phyloP scores from a whole-genome alignment of 225 moss, liverwort and hornwort species.

The Ulota crispa region DNA sequence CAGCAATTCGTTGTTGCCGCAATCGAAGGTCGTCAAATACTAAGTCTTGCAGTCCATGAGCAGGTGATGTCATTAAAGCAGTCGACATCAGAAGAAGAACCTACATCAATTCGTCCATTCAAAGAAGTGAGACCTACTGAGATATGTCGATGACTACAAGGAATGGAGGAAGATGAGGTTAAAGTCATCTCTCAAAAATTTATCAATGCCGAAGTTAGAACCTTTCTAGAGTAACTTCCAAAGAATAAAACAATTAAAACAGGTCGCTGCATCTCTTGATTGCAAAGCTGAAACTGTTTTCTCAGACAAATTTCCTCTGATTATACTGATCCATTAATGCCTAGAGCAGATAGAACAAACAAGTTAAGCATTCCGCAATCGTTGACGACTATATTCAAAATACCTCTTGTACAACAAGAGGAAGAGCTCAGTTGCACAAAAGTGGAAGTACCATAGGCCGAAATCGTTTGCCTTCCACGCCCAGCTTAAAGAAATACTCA shows the following conservation, averaged over 20 bases:
- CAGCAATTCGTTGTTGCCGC: slow-evolving; percentile 84
- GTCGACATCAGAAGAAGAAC: slow-evolving; percentile 94
- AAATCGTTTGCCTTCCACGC: slow-evolving; percentile 97
- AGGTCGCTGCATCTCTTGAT: neutral
- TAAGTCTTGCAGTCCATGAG: slow-evolving; percentile 37
- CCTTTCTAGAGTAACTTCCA: neutral
- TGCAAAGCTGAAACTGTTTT: slow-evolving; percentile 7
- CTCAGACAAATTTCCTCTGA: neutral
- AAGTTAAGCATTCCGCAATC: slow-evolving; percentile 4
- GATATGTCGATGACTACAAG: neutral
- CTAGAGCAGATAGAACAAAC: neutral
- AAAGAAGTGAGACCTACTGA: slow-evolving; percentile 19
- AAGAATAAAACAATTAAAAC: neutral
- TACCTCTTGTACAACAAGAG: slow-evolving; percentile 36
- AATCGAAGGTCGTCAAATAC: slow-evolving; percentile 56
- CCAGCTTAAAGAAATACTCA: slow-evolving; percentile 93
- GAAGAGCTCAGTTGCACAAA: slow-evolving; percentile 35
- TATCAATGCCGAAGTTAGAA: neutral
- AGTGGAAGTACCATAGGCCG: slow-evolving; percentile 82
- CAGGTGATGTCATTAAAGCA: slow-evolving; percentile 62
- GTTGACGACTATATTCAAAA: slow-evolving; percentile 17
- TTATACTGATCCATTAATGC: neutral
- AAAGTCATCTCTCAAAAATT: neutral
- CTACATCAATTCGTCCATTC: slow-evolving; percentile 36
- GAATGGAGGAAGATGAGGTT: neutral